Evolutionary conservation across 495 filamentous ascomycete genomes (phyloP).

Genomic region (Podospora appendiculata): DNA sequence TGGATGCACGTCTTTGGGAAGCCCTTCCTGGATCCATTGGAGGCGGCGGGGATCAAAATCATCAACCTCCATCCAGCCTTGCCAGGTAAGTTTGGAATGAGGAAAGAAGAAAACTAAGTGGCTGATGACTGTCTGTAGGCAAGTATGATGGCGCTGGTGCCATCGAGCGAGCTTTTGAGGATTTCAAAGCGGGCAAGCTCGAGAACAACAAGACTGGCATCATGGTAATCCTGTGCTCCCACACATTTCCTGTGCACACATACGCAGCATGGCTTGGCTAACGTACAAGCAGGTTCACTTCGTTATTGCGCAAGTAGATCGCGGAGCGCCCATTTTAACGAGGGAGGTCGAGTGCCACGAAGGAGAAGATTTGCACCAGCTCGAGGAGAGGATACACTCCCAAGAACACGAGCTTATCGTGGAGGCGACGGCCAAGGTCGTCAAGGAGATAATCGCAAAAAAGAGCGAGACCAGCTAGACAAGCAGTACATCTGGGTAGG

Average conservation of each 20-base stretch:
- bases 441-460: conserved; percentile 26
- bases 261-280: too few relatives aligned
- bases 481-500: too few relatives aligned
- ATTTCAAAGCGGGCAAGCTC: conserved; percentile 63
- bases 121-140: neutral
- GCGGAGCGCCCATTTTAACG: conserved; percentile 66
- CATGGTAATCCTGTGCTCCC: conserved; percentile 44
- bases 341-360: conserved; percentile 61
- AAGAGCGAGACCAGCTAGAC: neutral
- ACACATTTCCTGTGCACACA: too few relatives aligned
- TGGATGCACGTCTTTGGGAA: conserved; percentile 58
- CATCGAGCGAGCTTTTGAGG: conserved; percentile 70
- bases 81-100: conserved; percentile 27
- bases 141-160: conserved; percentile 1
- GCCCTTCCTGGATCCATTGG: conserved; percentile 55
- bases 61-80: conserved; percentile 87
- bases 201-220: conserved; percentile 66
- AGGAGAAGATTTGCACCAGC: conserved; percentile 56
- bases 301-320: conserved; percentile 78
- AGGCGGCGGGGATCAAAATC: conserved; percentile 50
- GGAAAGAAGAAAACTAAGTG: neutral
- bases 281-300: conserved; percentile 48
- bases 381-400: conserved; percentile 64
- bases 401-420: conserved; percentile 65
- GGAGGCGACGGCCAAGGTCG: conserved; percentile 53